Percentiles rank a stretch among this genome's conserved stretches.
Evolutionary conservation across 164 flowering plant species (phyloP).

Genomic region (Berberis vulgaris): DNA sequence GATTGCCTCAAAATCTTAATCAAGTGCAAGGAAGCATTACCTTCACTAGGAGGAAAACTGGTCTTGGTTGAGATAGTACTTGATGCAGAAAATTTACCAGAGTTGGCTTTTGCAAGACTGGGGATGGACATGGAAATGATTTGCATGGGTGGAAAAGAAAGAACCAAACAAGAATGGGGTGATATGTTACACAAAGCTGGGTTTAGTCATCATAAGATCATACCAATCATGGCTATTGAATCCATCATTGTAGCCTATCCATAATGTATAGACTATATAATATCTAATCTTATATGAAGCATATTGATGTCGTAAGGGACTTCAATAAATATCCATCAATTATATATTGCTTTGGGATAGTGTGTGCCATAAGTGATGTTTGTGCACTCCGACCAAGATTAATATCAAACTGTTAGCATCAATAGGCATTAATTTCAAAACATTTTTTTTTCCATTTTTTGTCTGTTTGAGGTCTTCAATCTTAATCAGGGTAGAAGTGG

Average conservation of each 20-base stretch:
- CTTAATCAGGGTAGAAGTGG: no score
- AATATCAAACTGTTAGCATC: no score
- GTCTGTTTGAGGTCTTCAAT: no score
- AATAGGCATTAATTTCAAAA: no score
- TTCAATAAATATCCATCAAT: no score
- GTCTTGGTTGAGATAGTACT: background rate
- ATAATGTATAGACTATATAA: background rate
- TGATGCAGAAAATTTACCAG: background rate
- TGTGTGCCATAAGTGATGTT: no score
- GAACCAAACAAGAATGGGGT: slow-evolving; percentile 2
- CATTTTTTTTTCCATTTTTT: no score
- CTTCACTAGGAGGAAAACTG: background rate
- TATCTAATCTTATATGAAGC: background rate
- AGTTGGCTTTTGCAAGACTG: slow-evolving; percentile 2
- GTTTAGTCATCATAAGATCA: background rate
- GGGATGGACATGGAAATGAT: slow-evolving; percentile 2
- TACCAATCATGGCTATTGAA: background rate
- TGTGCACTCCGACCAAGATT: no score
- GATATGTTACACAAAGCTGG: background rate
- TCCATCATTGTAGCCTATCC: slow-evolving; percentile 2
- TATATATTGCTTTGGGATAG: no score
- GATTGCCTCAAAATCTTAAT: background rate
- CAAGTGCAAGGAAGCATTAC: slow-evolving; percentile 5
- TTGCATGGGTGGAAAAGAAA: slow-evolving; percentile 1
- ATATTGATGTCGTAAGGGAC: no score